These are phyloP conservation scores for Acephala macrosclerotiorum DNA, from an alignment of 2,329 filamentous ascomycete species.

Conservation along the genomic window DNA sequence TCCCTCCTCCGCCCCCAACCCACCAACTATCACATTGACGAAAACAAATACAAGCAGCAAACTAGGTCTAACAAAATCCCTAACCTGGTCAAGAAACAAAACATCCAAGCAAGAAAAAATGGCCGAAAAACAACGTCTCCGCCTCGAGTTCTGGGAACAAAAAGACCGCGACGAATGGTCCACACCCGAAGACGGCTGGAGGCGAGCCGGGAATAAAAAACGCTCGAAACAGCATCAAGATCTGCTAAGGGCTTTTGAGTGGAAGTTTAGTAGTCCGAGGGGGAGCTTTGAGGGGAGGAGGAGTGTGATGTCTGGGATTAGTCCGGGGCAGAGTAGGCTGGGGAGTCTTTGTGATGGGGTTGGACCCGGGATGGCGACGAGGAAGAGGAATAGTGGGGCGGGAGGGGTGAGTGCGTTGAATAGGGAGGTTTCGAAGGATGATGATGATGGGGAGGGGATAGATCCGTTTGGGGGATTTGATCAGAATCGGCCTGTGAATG, in stretches of 20 bases:
- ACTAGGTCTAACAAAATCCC: conserved; percentile 21
- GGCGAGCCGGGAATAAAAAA: conserved; percentile 12
- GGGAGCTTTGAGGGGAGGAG: conserved; percentile 18
- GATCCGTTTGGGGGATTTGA: neutral
- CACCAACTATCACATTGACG: conserved; percentile 16
- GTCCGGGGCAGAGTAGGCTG: conserved; percentile 29
- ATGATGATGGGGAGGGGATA: neutral
- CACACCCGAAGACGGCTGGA: conserved; percentile 16
- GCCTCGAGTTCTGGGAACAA: conserved; percentile 31
- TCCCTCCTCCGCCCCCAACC: conserved; percentile 11
- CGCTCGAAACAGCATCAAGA: conserved; percentile 31
- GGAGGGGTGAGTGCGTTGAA: neutral
- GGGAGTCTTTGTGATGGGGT: conserved; percentile 24
- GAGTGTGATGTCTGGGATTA: conserved; percentile 27
- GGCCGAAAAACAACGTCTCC: conserved; percentile 19
- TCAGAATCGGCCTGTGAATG: too few relatives aligned
- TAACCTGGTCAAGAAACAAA: conserved; percentile 21
- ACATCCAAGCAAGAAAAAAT: conserved; percentile 11
- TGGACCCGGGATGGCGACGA: conserved; percentile 5
- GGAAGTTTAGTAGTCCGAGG: conserved; percentile 15
- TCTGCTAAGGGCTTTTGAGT: conserved; percentile 32
- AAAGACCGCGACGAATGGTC: conserved; percentile 32
- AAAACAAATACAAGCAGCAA: conserved; percentile 16
- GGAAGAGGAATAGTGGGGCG: conserved; percentile 18
- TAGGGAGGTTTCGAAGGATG: neutral